A percentile compares a stretch with the other conserved stretches of the same genome.
phyloP scores from a whole-genome alignment of 805 yeast species.

The Blastobotrys mokoenaii region DNA sequence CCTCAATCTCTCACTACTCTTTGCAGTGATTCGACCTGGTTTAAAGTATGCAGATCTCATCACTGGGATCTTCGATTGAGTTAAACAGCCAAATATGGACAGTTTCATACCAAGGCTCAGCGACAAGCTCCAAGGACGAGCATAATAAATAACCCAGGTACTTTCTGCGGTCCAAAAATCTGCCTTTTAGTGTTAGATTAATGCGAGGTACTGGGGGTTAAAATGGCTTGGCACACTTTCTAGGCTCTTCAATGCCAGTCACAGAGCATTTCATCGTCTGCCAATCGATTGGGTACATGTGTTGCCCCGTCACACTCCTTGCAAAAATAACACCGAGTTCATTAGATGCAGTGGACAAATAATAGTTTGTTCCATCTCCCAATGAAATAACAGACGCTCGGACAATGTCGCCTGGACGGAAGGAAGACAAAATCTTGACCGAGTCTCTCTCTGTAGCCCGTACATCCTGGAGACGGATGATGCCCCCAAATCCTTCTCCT shows the following conservation, averaged over 20 bases:
- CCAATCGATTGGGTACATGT: constrained; percentile 91
- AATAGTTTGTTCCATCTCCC: constrained; percentile 92
- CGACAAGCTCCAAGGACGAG: too few relatives aligned
- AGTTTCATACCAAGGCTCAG: too few relatives aligned
- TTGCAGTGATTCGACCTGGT: too few relatives aligned
- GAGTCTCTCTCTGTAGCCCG: constrained; percentile 86
- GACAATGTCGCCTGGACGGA: constrained; percentile 87
- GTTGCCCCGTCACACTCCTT: constrained; percentile 57
- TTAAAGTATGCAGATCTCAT: too few relatives aligned
- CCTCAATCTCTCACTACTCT: too few relatives aligned
- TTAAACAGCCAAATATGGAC: too few relatives aligned
- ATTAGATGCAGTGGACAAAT: constrained; percentile 79
- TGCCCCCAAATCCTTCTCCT: constrained; percentile 84
- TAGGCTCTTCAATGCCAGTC: constrained; percentile 64
- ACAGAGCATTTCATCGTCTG: constrained; percentile 78
- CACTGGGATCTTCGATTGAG: too few relatives aligned
- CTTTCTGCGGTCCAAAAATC: too few relatives aligned
- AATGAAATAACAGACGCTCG: constrained; percentile 72
- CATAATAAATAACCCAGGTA: too few relatives aligned
- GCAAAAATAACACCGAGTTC: constrained; percentile 94
- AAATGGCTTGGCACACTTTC: constrained; percentile 92
- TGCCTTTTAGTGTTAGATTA: too few relatives aligned
- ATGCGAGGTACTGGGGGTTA: constrained; percentile 3
- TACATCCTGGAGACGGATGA: constrained; percentile 79
- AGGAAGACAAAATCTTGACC: constrained; percentile 69